phyloP scores from a whole-genome alignment of 768 basidiomycete genomes.

The Leccinum imitatum region DNA sequence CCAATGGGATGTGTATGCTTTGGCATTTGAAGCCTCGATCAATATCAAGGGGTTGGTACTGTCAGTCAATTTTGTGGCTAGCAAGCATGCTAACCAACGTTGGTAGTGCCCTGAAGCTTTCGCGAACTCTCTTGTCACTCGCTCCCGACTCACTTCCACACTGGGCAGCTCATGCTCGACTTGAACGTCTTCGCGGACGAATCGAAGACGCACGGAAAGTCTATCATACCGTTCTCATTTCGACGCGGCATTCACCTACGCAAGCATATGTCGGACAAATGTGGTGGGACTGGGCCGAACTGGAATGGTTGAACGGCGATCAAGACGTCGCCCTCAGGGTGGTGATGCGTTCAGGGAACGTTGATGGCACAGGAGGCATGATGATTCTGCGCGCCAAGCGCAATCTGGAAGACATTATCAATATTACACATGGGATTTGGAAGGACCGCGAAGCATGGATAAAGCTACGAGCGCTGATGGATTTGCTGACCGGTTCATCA shows the following conservation, averaged over 20 bases:
- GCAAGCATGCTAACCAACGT: slow-evolving; percentile 12
- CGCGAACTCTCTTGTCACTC: slow-evolving; percentile 58
- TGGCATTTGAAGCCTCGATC: slow-evolving; percentile 67
- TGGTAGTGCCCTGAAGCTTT: slow-evolving; percentile 65
- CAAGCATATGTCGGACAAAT: slow-evolving; percentile 43
- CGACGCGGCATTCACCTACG: slow-evolving; percentile 38
- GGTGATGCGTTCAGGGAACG: slow-evolving; percentile 52
- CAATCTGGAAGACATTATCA: slow-evolving; percentile 52
- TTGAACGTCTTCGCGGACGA: slow-evolving; percentile 66
- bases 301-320: slow-evolving; percentile 71
- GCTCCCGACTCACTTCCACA: slow-evolving; percentile 56
- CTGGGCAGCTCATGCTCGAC: slow-evolving; percentile 76
- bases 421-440: slow-evolving; percentile 39
- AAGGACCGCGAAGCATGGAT: slow-evolving; percentile 66
- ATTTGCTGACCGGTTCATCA: slow-evolving; percentile 51
- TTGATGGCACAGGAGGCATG: slow-evolving; percentile 53
- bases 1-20: slow-evolving; percentile 63
- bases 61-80: slow-evolving; percentile 9
- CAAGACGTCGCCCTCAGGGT: slow-evolving; percentile 51
- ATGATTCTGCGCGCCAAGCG: slow-evolving; percentile 64
- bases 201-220: slow-evolving; percentile 73
- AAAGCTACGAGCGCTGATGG: slow-evolving; percentile 62
- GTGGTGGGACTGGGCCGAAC: slow-evolving; percentile 85
- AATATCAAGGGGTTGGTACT: slow-evolving; percentile 54
- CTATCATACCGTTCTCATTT: slow-evolving; percentile 63